Conservation (phyloP, 208 protist genomes). For the Trypanosoma lewisi region DNA sequence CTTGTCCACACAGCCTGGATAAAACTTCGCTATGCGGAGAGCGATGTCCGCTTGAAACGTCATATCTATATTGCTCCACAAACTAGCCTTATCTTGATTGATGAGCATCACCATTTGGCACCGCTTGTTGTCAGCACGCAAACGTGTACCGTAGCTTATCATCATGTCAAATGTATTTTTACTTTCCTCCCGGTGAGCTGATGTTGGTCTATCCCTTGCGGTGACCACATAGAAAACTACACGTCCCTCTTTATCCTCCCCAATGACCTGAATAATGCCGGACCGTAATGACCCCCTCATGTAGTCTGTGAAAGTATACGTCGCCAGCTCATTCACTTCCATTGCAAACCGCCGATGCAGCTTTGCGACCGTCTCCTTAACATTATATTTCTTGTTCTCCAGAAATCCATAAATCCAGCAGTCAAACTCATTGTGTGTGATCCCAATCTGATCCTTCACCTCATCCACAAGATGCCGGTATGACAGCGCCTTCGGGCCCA, state of each 20-base stretch:
- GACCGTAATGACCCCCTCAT: no score
- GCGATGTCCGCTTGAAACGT: conserved; percentile 59
- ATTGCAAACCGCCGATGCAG: conserved; percentile 59
- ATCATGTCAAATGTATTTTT: conserved; percentile 65
- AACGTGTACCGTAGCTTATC: conserved; percentile 59
- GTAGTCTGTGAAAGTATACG: conserved; percentile 53
- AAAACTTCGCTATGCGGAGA: conserved; percentile 67
- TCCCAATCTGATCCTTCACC: conserved; percentile 56
- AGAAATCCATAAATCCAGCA: conserved; percentile 78
- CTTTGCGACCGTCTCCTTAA: conserved; percentile 68
- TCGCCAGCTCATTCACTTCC: conserved; percentile 55
- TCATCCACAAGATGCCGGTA: conserved; percentile 63
- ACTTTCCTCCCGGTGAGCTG: conserved; percentile 41
- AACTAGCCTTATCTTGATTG: conserved; percentile 51
- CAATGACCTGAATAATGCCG: conserved; percentile 64
- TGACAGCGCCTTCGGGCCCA: conserved; percentile 47
- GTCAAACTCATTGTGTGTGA: conserved; percentile 68
- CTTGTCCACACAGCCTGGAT: conserved; percentile 55
- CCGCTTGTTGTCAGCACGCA: conserved; percentile 45
- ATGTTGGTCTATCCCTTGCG: conserved; percentile 39
- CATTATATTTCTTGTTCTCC: conserved; percentile 79
- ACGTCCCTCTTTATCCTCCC: conserved; percentile 55
- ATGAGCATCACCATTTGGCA: conserved; percentile 64
- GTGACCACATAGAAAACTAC: conserved; percentile 49
- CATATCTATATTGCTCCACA: conserved; percentile 71